These are phyloP conservation scores for Candida ipomoeae DNA, from an alignment of 805 yeast genomes.

Conservation along the genomic window DNA sequence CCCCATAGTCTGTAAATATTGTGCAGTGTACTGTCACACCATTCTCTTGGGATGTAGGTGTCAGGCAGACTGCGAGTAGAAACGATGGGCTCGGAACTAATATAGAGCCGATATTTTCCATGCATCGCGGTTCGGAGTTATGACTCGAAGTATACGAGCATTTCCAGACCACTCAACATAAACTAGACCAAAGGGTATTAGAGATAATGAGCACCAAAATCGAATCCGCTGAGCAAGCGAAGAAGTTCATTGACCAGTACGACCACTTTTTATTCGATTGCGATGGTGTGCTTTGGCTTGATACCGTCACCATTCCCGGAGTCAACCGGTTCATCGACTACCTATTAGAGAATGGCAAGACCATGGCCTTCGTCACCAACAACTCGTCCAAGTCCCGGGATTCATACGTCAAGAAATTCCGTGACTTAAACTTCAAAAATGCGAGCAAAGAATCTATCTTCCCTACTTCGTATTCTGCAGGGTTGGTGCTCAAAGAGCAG, in stretches of 20 bases:
- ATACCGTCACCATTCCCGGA: constrained; percentile 31
- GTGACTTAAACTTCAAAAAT: constrained; percentile 26
- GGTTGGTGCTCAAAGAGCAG: constrained; percentile 20
- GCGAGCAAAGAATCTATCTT: constrained; percentile 27
- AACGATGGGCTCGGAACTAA: background rate
- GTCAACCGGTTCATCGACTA: constrained; percentile 24
- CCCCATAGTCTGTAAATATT: background rate
- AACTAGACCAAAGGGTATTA: background rate
- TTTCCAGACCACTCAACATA: background rate
- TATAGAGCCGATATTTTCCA: background rate
- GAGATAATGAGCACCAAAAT: background rate
- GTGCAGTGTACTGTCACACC: background rate
- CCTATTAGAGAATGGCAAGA: constrained; percentile 23
- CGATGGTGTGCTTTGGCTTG: constrained; percentile 43
- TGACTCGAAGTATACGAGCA: background rate
- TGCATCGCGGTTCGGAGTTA: background rate
- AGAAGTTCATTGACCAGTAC: constrained; percentile 22
- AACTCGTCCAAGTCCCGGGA: constrained; percentile 34
- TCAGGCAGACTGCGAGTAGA: background rate
- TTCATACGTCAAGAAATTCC: constrained; percentile 31
- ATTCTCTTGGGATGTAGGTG: background rate
- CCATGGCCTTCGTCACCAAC: constrained; percentile 35
- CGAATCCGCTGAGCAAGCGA: constrained; percentile 16
- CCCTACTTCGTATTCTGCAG: constrained; percentile 39
- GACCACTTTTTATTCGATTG: constrained; percentile 41